phyloP scores from a whole-genome alignment of 257 asterid genomes.

The Solanum habrochaites region DNA sequence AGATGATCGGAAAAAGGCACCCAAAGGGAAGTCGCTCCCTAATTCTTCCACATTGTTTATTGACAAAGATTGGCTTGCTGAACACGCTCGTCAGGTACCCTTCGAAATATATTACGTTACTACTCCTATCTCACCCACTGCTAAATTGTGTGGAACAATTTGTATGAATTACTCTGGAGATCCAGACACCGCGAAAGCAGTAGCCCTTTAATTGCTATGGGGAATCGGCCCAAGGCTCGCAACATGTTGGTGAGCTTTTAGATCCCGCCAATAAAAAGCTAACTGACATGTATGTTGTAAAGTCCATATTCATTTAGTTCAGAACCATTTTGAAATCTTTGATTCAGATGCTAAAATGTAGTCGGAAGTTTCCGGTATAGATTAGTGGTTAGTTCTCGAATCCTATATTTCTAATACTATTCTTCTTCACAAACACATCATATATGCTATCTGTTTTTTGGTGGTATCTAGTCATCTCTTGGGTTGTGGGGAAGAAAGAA shows the following conservation, averaged over 20 bases:
- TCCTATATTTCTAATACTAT: neutral
- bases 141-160: neutral
- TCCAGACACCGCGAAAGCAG: neutral
- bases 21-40: constrained; percentile 51
- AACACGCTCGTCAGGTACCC: constrained; percentile 92
- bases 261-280: neutral
- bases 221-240: neutral
- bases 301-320: neutral
- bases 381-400: neutral
- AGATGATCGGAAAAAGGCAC: constrained; percentile 43
- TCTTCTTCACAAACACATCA: neutral
- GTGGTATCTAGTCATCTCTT: neutral
- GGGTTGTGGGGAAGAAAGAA: neutral
- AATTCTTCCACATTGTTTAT: constrained; percentile 54
- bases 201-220: neutral
- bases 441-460: neutral
- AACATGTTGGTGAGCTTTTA: neutral
- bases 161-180: neutral
- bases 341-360: neutral
- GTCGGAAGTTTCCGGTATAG: neutral
- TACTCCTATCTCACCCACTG: neutral
- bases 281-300: neutral
- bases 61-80: constrained; percentile 80
- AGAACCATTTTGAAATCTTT: neutral
- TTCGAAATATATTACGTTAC: neutral